A percentile compares a stretch with the other conserved stretches of the same genome.
Evolutionary conservation across 176 grass and related monocot genomes (phyloP).

Genomic region (Eleusine coracana): DNA sequence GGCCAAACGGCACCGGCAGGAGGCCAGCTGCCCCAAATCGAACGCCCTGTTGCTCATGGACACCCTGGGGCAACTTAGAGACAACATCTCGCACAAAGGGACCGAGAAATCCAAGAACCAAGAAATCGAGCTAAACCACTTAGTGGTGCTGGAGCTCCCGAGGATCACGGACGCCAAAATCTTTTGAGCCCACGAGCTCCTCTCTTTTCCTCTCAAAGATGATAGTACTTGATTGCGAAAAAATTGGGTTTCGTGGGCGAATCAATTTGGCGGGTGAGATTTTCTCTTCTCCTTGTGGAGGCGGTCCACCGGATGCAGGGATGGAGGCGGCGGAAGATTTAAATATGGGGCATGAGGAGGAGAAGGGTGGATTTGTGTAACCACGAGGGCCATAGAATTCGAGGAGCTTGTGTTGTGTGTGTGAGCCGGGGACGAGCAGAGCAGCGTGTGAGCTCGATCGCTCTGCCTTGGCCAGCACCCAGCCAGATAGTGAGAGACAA

Average conservation of each 20-base stretch:
- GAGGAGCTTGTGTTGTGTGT: background rate
- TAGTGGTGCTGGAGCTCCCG: conserved; percentile 22
- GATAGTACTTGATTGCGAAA: background rate
- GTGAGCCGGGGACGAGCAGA: background rate
- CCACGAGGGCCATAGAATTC: conserved; percentile 40
- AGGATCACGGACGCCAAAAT: conserved; percentile 17
- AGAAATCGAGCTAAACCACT: background rate
- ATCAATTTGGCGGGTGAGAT: conserved; percentile 17
- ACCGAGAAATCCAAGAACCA: background rate
- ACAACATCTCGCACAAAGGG: conserved; percentile 56
- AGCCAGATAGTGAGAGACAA: no score
- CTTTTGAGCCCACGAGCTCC: background rate
- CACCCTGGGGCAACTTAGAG: conserved; percentile 60
- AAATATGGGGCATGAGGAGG: conserved; percentile 44
- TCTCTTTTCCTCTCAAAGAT: background rate
- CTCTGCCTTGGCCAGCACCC: background rate
- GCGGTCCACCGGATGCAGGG: background rate
- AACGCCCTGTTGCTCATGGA: conserved; percentile 52
- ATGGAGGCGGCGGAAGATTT: conserved; percentile 33
- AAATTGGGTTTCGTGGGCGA: conserved; percentile 38
- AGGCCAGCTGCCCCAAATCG: conserved; percentile 36
- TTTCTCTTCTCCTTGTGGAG: background rate
- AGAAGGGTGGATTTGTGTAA: conserved; percentile 36
- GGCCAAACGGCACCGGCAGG: conserved; percentile 34
- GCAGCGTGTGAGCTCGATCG: background rate